Percentiles rank a stretch among this genome's conserved stretches.
Evolutionary conservation across 768 basidiomycete species (phyloP).

Genomic region (Rhodotorula toruloides): DNA sequence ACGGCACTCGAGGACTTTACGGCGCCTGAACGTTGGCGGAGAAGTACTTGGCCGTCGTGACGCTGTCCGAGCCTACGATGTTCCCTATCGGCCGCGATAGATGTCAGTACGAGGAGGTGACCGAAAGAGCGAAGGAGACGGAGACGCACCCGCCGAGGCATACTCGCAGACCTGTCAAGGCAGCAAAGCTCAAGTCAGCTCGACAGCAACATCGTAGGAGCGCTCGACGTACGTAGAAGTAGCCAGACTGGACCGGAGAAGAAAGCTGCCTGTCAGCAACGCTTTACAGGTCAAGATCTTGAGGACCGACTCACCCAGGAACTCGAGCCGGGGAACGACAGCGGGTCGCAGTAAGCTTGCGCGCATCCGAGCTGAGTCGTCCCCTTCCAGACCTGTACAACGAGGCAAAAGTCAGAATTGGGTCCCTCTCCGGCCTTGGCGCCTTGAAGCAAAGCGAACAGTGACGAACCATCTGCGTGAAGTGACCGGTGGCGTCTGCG

Average conservation of each 20-base stretch:
- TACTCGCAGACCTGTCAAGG: conserved; percentile 14
- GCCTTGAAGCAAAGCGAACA: not conserved
- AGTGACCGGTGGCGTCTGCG: conserved; percentile 31
- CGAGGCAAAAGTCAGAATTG: not conserved
- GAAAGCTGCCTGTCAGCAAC: too few relatives aligned
- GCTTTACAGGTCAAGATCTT: too few relatives aligned
- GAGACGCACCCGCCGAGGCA: not conserved
- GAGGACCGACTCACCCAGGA: not conserved
- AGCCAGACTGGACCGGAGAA: not conserved
- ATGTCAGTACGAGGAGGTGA: not conserved
- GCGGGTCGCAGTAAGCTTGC: conserved; percentile 29
- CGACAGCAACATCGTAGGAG: too few relatives aligned
- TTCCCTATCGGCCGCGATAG: not conserved
- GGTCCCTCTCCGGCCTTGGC: not conserved
- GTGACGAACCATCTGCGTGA: conserved; percentile 2
- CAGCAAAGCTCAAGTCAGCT: not conserved
- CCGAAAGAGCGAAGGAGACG: not conserved
- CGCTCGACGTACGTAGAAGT: too few relatives aligned
- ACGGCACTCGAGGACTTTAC: not conserved
- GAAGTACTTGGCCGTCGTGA: not conserved
- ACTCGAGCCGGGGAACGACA: not conserved
- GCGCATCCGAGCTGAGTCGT: conserved; percentile 44
- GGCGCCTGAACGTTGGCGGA: not conserved
- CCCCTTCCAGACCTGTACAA: conserved; percentile 42
- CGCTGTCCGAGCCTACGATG: not conserved